phyloP scores from a whole-genome alignment of 148 eudicot species.

The Amaranthus palmeri region DNA sequence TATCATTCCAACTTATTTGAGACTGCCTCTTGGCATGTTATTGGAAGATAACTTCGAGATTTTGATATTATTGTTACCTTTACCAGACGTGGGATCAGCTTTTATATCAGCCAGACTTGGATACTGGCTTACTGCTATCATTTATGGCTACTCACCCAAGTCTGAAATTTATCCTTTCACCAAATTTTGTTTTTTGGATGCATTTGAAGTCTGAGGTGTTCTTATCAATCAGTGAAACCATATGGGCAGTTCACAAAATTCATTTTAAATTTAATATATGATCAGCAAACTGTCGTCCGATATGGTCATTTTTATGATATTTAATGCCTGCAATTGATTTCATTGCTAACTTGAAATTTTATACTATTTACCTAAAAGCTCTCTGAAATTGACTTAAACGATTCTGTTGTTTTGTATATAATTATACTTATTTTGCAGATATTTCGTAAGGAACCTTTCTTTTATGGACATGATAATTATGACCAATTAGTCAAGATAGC shows the following conservation, averaged over 20 bases:
- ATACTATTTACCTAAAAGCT: not conserved
- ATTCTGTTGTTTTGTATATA: not conserved
- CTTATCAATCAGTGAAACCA: too few relatives aligned
- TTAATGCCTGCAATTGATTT: not conserved
- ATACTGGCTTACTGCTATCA: not conserved
- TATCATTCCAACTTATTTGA: not conserved
- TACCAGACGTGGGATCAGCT: not conserved
- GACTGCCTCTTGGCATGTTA: not conserved
- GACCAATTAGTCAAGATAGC: constrained; percentile 98
- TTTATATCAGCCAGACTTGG: not conserved
- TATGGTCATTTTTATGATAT: too few relatives aligned
- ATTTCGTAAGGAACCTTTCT: constrained; percentile 95
- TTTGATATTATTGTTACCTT: not conserved
- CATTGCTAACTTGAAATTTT: not conserved
- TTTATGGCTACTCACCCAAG: too few relatives aligned
- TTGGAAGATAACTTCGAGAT: not conserved
- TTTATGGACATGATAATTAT: constrained; percentile 94
- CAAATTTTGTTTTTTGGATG: too few relatives aligned
- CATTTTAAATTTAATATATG: too few relatives aligned
- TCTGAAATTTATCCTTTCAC: too few relatives aligned
- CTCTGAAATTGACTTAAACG: not conserved
- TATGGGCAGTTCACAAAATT: too few relatives aligned
- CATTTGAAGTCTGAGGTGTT: too few relatives aligned
- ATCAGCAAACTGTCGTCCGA: too few relatives aligned
- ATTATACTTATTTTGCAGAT: constrained; percentile 44